These are phyloP conservation scores for Verbena officinalis DNA, from an alignment of 257 asterid species.

Conservation along the genomic window DNA sequence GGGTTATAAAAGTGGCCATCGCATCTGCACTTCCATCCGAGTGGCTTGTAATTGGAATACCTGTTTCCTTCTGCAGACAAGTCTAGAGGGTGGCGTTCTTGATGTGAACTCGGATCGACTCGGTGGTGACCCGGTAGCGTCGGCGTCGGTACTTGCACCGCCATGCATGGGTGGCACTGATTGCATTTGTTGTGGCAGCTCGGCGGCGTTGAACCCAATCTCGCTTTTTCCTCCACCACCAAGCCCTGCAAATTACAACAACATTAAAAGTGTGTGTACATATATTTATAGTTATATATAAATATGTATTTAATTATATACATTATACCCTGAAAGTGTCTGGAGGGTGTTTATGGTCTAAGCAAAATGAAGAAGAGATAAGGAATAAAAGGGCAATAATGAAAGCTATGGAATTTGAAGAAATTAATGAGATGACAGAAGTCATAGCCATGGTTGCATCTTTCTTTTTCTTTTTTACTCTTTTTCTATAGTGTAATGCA, in stretches of 20 bases:
- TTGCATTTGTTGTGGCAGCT: constrained; percentile 93
- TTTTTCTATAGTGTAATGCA: not conserved
- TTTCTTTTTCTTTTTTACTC: not conserved
- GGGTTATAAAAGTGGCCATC: constrained; percentile 81
- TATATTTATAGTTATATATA: not conserved
- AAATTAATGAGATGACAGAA: constrained; percentile 30
- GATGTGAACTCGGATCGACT: constrained; percentile 25
- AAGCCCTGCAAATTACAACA: constrained; percentile 42
- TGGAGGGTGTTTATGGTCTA: constrained; percentile 15
- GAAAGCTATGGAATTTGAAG: constrained; percentile 17
- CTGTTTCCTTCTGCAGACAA: constrained; percentile 48
- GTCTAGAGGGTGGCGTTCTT: constrained; percentile 27
- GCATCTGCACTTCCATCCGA: constrained; percentile 98
- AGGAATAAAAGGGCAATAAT: constrained; percentile 33
- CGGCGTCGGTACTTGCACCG: constrained; percentile 83
- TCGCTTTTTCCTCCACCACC: constrained; percentile 68
- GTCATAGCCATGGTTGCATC: constrained; percentile 47
- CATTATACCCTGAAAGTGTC: constrained; percentile 28
- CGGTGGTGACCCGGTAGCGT: constrained; percentile 61
- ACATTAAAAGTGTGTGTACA: not conserved
- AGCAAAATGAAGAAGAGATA: constrained; percentile 32
- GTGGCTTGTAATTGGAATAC: constrained; percentile 99
- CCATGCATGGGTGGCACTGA: constrained; percentile 97
- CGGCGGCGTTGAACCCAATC: constrained; percentile 96
- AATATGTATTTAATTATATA: too few relatives aligned